phyloP scores from a whole-genome alignment of 768 basidiomycete species.

The Ephemerocybe angulata region DNA sequence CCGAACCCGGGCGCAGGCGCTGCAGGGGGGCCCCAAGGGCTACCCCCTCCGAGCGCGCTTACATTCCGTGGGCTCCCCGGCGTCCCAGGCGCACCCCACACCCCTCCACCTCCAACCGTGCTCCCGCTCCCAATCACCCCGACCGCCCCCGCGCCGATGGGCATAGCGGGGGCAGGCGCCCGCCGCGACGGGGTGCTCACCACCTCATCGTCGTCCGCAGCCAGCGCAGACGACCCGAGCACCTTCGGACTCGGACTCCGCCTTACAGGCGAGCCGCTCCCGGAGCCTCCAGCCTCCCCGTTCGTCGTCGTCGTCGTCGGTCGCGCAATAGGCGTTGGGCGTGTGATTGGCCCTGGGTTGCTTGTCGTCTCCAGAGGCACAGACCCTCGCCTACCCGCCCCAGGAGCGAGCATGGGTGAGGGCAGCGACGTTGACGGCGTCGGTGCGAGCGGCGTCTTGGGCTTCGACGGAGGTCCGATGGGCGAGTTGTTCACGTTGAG shows the following conservation, averaged over 20 bases:
- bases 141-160: not conserved
- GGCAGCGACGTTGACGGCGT: conserved; percentile 31
- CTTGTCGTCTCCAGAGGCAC: conserved; percentile 20
- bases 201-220: conserved; percentile 79
- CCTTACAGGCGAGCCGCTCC: conserved; percentile 54
- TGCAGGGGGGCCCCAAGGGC: conserved; percentile 46
- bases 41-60: conserved; percentile 33
- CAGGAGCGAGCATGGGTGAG: conserved; percentile 41
- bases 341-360: conserved; percentile 55
- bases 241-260: conserved; percentile 58
- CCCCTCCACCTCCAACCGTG: too few relatives aligned
- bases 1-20: conserved; percentile 33
- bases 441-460: conserved; percentile 34
- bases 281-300: conserved; percentile 52
- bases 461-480: conserved; percentile 54
- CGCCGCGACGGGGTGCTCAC: conserved; percentile 46
- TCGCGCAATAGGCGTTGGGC: conserved; percentile 69
- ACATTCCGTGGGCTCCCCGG: too few relatives aligned
- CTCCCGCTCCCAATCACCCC: conserved; percentile 25
- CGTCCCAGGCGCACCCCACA: too few relatives aligned
- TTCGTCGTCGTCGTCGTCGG: conserved; percentile 32
- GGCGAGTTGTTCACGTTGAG: conserved; percentile 32
- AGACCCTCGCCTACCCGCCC: conserved; percentile 46
- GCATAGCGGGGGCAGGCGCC: conserved; percentile 34
- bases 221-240: conserved; percentile 73